Base-by-base conservation (phyloP, 1,139 yeast genomes). In the Sugiyamaella xylanicola region DNA sequence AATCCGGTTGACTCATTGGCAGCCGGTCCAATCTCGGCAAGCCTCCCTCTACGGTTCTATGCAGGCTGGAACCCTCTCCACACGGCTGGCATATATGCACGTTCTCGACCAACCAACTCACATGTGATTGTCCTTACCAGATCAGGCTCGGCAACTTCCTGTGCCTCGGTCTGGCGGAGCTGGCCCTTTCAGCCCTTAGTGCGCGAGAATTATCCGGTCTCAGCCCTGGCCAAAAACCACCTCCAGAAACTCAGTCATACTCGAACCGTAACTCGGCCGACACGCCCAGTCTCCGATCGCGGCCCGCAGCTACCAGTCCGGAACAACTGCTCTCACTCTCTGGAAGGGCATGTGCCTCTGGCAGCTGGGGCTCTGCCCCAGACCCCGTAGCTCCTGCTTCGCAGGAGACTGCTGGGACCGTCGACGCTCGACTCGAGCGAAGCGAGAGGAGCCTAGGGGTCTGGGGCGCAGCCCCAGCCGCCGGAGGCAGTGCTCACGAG, bases 151-250 rank as follows among this genome's bases (percentile, higher is more conserved):
- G 29, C 29, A 25, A 5, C 20, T 15, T 3, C 17, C 20, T 3
- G n/a, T 4, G 43, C 43, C 43, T 39, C 43, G 43, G 43, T 39
- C 43, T 39, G 43, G 19, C 22, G 43, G 43, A 39, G n/a, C 8
- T 7, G 21, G 9, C n/a, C 22, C 43, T 5, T 9, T 5, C 29
- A 25, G 29, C 9, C 29, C 9, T 7, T 17, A 19, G 22, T 2
- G 22, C 43, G 43, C 43, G 43, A 39, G n/a, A 39, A 39, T 39
- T 17, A 39, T 39, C 43, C 43, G 29, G 29, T 25, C 29, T 25
- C 29, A 5, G 5, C 29, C 29, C 29, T 5, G 29, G 5, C 29
- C 29, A 25, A 25, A 25, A 5, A 25, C 29, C 8, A 5, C 9
- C 9, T 9, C 29, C 29, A 25, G 8, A 5, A 25, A 25, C 5